A percentile compares a stretch with the other conserved stretches of the same genome.
Conservation (phyloP, 805 yeast genomes). For the Ogataea methanolica region DNA sequence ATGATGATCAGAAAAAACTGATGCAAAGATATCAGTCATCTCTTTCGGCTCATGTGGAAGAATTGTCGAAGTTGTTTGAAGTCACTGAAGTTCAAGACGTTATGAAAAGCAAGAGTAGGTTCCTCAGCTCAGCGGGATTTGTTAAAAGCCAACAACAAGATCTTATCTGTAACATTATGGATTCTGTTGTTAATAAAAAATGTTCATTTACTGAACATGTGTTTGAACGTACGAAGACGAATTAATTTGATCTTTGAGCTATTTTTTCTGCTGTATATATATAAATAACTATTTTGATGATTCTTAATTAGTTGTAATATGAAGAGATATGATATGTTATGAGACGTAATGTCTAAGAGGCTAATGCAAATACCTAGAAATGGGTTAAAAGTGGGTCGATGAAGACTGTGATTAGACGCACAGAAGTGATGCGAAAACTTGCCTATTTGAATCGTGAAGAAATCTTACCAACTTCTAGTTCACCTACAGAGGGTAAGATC, state of each 20-base stretch:
- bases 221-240: constrained; percentile 1
- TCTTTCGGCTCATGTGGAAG: constrained; percentile 26
- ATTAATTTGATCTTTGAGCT: constrained; percentile 2
- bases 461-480: no score
- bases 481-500: no score
- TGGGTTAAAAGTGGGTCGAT: no score
- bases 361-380: no score
- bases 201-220: neutral
- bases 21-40: constrained; percentile 43
- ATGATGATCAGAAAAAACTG: constrained; percentile 47
- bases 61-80: constrained; percentile 31
- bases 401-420: no score
- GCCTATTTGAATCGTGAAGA: no score
- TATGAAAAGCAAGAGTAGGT: constrained; percentile 20
- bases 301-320: no score
- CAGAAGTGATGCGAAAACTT: no score
- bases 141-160: constrained; percentile 16
- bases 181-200: constrained; percentile 12
- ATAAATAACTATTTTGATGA: no score
- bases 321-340: no score
- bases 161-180: constrained; percentile 22
- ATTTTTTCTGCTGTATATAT: no score
- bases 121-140: constrained; percentile 20
- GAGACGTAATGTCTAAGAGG: no score
- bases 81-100: constrained; percentile 26